phyloP scores from a whole-genome alignment of 768 basidiomycete species.

The Leucocoprinus leucothites region DNA sequence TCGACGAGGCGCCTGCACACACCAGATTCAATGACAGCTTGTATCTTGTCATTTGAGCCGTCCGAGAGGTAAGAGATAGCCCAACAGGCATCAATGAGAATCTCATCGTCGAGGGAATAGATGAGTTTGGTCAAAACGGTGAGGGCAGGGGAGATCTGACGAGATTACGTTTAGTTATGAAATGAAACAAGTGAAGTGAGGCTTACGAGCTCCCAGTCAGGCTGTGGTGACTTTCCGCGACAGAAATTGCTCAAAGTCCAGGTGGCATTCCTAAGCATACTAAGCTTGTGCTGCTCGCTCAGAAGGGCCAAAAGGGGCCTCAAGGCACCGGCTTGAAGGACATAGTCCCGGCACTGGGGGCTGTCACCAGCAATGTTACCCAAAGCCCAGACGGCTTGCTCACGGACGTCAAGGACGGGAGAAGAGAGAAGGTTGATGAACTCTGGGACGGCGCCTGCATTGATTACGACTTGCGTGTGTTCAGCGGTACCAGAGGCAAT shows the following conservation, averaged over 20 bases:
- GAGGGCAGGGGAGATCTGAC: slow-evolving; percentile 94
- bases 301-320: slow-evolving; percentile 85
- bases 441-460: slow-evolving; percentile 90
- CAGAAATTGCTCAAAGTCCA: slow-evolving; percentile 99
- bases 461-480: slow-evolving; percentile 97
- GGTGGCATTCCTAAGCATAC: slow-evolving; percentile 97
- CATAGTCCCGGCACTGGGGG: slow-evolving; percentile 95
- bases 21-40: slow-evolving; percentile 98
- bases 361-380: slow-evolving; percentile 99
- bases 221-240: slow-evolving; percentile 95
- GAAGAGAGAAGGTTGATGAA: slow-evolving; percentile 97
- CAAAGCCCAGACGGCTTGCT: slow-evolving; percentile 99
- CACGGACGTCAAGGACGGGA: slow-evolving; percentile 92
- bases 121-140: slow-evolving; percentile 97
- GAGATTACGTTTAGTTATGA: slow-evolving; percentile 17
- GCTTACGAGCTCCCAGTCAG: slow-evolving; percentile 93
- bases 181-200: slow-evolving; percentile 7
- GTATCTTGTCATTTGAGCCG: slow-evolving; percentile 99
- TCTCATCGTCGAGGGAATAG: slow-evolving; percentile 98
- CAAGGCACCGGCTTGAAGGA: slow-evolving; percentile 89
- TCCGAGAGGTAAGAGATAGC: slow-evolving; percentile 99
- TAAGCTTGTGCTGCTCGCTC: slow-evolving; percentile 97
- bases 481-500: slow-evolving; percentile 98
- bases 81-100: slow-evolving; percentile 99
- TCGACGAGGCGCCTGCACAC: slow-evolving; percentile 98